These are phyloP conservation scores for Phanerochaete sordida DNA, from an alignment of 768 basidiomycete species.

Conservation along the genomic window DNA sequence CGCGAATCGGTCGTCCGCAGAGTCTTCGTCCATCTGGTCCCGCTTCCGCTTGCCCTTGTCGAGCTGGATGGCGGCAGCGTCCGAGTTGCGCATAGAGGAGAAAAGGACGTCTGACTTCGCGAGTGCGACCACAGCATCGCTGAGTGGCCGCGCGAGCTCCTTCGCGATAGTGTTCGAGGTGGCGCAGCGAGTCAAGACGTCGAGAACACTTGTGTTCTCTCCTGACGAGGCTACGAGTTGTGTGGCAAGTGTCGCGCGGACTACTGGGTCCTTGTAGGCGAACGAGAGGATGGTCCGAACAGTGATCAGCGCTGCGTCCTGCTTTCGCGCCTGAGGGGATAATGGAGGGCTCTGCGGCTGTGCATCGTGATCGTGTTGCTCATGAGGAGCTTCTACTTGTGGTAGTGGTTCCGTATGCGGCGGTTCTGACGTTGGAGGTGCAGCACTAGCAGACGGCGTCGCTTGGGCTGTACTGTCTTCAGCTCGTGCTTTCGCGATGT, in stretches of 20 bases:
- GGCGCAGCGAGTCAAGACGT: conserved; percentile 49
- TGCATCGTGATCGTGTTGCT: background rate
- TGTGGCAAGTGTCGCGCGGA: conserved; percentile 49
- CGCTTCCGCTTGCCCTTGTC: conserved; percentile 78
- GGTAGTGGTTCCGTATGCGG: conserved; percentile 2
- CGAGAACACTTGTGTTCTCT: conserved; percentile 49
- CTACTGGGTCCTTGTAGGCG: conserved; percentile 52
- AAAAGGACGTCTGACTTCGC: conserved; percentile 67
- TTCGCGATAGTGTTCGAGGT: conserved; percentile 46
- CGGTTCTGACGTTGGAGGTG: background rate
- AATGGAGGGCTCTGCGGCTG: background rate
- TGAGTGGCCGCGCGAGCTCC: conserved; percentile 51
- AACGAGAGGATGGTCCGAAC: conserved; percentile 61
- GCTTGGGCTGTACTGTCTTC: conserved; percentile 26
- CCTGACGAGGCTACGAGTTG: conserved; percentile 44
- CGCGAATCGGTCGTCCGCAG: conserved; percentile 8
- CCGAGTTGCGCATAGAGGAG: conserved; percentile 59
- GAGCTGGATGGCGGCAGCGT: conserved; percentile 56
- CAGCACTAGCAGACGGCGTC: conserved; percentile 5
- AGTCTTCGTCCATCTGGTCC: conserved; percentile 42
- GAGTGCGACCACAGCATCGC: conserved; percentile 59
- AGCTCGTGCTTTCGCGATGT: conserved; percentile 62
- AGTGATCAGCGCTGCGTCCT: conserved; percentile 59
- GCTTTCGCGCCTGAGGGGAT: conserved; percentile 33
- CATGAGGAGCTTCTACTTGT: background rate